A percentile compares a stretch with the other conserved stretches of the same genome.
phyloP scores from a whole-genome alignment of 2,329 filamentous ascomycete species.

The Colletotrichum tofieldiae region DNA sequence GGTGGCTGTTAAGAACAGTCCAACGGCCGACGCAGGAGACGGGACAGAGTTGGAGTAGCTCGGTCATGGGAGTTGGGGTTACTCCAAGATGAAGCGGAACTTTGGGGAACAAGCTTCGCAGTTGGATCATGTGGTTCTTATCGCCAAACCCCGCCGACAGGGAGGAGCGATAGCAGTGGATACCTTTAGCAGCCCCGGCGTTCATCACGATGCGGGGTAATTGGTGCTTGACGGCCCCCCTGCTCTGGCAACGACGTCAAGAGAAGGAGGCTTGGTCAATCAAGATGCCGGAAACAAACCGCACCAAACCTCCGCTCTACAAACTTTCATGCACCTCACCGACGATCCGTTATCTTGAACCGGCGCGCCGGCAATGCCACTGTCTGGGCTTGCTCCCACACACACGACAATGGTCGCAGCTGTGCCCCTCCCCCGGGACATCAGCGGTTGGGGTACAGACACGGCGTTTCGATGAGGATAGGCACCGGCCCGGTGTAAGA shows the following conservation, averaged over 20 bases:
- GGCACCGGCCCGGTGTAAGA: slow-evolving; percentile 5
- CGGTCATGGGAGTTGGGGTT: neutral
- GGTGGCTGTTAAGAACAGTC: neutral
- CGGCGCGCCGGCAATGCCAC: neutral
- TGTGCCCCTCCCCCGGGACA: neutral
- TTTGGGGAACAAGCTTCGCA: slow-evolving; percentile 6
- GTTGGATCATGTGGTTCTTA: slow-evolving; percentile 10
- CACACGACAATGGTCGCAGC: neutral
- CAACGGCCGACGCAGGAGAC: neutral
- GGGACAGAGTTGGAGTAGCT: slow-evolving; percentile 3
- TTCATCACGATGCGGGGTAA: neutral
- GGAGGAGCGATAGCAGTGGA: neutral
- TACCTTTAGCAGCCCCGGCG: neutral
- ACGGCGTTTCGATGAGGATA: neutral
- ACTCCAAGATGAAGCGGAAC: neutral
- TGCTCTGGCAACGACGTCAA: neutral
- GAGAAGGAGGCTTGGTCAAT: neutral
- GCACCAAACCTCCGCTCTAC: slow-evolving; percentile 1
- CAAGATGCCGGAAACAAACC: slow-evolving; percentile 2
- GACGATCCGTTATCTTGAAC: slow-evolving; percentile 4
- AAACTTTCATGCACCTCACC: slow-evolving; percentile 4
- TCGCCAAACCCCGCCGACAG: neutral
- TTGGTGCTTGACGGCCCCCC: neutral
- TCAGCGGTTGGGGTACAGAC: neutral
- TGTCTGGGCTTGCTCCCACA: neutral